Evolutionary conservation across 2,329 filamentous ascomycete species (phyloP), one percentile per base, ranked within the genome.

Genomic region (Monilinia fructigena): DNA sequence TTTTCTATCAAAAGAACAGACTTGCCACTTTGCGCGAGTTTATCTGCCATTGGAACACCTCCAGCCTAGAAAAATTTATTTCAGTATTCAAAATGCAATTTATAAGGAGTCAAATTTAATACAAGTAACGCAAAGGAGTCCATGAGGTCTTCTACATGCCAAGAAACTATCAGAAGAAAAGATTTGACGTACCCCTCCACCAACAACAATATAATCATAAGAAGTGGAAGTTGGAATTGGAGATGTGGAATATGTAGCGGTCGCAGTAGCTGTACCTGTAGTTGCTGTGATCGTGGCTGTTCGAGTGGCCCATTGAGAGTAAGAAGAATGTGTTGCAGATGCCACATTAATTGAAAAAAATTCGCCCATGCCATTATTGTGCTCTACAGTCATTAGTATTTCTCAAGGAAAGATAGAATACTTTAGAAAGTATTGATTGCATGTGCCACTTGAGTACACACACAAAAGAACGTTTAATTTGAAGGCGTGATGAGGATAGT

Each of bases 1-100:
- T 85, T 84, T 75, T 87, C 85, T 48, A 87, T 81, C 20, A 91
- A 80, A 12, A 91, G 78, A 5, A 90, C 88, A 35, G 81, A 87
- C 69, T 88, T 83, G 67, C 87, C 87, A 62, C 84, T 81, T 74
- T 88, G 85, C 42, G 85, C 86, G 38, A 90, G 82, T 73, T 28
- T 82, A 18, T 83, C 75, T 0, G 86, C 86, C 52, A 89, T 82
- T 60, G 82, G 82, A 69, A 80, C 80, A 48, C 82, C 83, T 68
- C 82, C 82, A 68, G 80, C 82, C 63, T 65, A 48, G 42, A 48
- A 59, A 23, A 48, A 14, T 1, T 3, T 11, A 23, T 35, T 11
- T 60, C 2, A 60, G 56, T 48, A 48, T 23, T n/a, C 42, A 4
- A 1, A 23, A n/a, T 48, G 2, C 20, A 20, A 48, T 10, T 12